A percentile compares a stretch with the other conserved stretches of the same genome.
Evolutionary conservation across 192 early-diverging fungal genomes (phyloP).

Genomic region (Phycomyces nitens): DNA sequence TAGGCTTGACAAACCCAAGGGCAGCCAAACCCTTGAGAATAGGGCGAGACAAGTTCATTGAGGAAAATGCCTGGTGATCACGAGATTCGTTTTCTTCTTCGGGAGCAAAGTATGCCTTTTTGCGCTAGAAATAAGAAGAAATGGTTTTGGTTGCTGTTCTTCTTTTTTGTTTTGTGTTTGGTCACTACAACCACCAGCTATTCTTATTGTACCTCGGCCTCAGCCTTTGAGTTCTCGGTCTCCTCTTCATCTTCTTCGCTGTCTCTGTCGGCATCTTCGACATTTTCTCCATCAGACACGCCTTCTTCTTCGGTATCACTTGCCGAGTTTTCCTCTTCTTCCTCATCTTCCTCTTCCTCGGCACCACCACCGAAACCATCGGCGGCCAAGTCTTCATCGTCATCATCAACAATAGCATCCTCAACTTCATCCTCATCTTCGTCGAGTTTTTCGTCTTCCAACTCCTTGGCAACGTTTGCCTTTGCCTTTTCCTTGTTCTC

Average conservation of each 20-base stretch:
- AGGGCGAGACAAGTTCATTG: slow-evolving; percentile 91
- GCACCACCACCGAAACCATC: slow-evolving; percentile 5
- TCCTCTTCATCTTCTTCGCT: slow-evolving; percentile 34
- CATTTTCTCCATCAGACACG: slow-evolving; percentile 34
- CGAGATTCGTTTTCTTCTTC: slow-evolving; percentile 37
- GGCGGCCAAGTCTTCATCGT: slow-evolving; percentile 11
- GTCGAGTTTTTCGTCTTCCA: slow-evolving; percentile 35
- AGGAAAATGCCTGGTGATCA: slow-evolving; percentile 80
- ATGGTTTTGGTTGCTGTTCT: background rate
- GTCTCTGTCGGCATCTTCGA: slow-evolving; percentile 39
- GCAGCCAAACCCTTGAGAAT: slow-evolving; percentile 88
- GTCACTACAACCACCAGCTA: background rate
- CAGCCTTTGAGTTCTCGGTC: slow-evolving; percentile 26
- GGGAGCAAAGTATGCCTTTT: slow-evolving; percentile 61
- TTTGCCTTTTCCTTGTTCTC: slow-evolving; percentile 26
- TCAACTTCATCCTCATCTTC: slow-evolving; percentile 41
- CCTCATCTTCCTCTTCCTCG: slow-evolving; percentile 8
- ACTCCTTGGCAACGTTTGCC: slow-evolving; percentile 31
- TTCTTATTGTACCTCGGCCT: slow-evolving; percentile 23
- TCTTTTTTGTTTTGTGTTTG: too few relatives aligned
- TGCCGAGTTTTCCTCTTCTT: slow-evolving; percentile 46
- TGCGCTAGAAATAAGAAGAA: slow-evolving; percentile 36
- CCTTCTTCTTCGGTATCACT: slow-evolving; percentile 48
- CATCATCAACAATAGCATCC: background rate
- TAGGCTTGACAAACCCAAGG: slow-evolving; percentile 90